Evolutionary conservation across 2,329 filamentous ascomycete genomes (phyloP).

Genomic region (Exophiala sp.): DNA sequence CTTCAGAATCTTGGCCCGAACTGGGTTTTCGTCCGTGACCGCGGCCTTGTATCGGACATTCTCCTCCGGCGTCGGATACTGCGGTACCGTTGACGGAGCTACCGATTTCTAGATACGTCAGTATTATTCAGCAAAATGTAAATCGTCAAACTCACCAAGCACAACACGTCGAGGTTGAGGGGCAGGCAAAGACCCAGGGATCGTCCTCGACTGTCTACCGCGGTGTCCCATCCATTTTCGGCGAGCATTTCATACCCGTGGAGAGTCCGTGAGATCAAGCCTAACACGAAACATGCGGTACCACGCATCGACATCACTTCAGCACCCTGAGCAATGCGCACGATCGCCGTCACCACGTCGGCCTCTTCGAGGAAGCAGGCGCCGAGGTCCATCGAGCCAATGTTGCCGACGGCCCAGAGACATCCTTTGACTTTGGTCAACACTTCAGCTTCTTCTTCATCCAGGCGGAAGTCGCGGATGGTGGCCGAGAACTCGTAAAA

Average conservation of each 20-base stretch:
- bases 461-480: constrained; percentile 79
- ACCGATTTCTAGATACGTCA: constrained; percentile 19
- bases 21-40: constrained; percentile 54
- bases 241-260: constrained; percentile 88
- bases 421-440: constrained; percentile 94
- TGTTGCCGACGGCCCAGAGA: constrained; percentile 95
- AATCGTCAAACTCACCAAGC: constrained; percentile 47
- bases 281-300: constrained; percentile 93
- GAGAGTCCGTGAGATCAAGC: constrained; percentile 82
- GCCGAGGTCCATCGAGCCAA: constrained; percentile 95
- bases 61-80: constrained; percentile 40
- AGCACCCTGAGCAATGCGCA: constrained; percentile 79
- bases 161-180: constrained; percentile 67
- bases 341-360: constrained; percentile 80
- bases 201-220: constrained; percentile 72
- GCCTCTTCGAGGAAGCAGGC: constrained; percentile 87
- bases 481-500: constrained; percentile 89
- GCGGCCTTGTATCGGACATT: constrained; percentile 52
- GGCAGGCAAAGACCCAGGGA: constrained; percentile 87
- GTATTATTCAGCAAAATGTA: neutral
- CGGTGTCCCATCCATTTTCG: constrained; percentile 88
- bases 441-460: constrained; percentile 75
- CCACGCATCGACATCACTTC: constrained; percentile 89
- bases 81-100: constrained; percentile 31
- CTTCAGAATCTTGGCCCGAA: constrained; percentile 70